Evolutionary conservation across 192 early-diverging fungal genomes (phyloP), one percentile per base, ranked within the genome.

Genomic region (Martensiomyces pterosporus): DNA sequence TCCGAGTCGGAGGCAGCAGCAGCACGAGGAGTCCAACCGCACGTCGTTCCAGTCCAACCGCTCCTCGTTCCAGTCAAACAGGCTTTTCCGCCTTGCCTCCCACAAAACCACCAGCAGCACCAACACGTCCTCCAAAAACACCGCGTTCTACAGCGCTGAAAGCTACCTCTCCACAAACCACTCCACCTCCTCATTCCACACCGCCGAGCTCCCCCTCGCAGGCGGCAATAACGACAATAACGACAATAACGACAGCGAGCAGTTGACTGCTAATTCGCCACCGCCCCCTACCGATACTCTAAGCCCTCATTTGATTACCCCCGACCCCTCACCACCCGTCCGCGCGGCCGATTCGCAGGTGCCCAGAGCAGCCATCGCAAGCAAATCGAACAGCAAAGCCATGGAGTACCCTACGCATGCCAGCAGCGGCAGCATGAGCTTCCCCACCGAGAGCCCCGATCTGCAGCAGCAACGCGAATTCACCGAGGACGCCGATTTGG

Each of bases 71-170:
- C 40, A 39, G 10, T 55, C 60, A 8, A 39, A 24, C 9, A 18
- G 32, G 15, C 58, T 61, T 46, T 52, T 40, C 2, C 55, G 60
- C 13, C 43, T 71, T 3, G 24, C 42, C 15, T 64, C 67, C 0
- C 25, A 54, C 18, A 39, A 38, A 41, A 60, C 56, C 55, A 55
- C 23, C 33, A 55, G 14, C 38, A 56, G 34, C 49, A 57, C 57
- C 17, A 57, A 43, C 24, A 48, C 47, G 19, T 39, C 60, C 5
- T 55, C 61, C 14, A 49, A 50, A n/a, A 33, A 60, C 52, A 67
- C 64, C 3, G 64, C 57, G 10, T 71, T 71, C 26, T 71, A 71
- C 45, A 64, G 56, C 23, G 68, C 68, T 1, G 52, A 48, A 9
- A 60, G 52, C 18, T 41, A 64, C 3, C 32, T 60, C 14, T 38